A percentile compares a stretch with the other conserved stretches of the same genome.
These are phyloP conservation scores for Irineochytrium annulatum DNA, from an alignment of 192 early-diverging fungal species.

Conservation along the genomic window DNA sequence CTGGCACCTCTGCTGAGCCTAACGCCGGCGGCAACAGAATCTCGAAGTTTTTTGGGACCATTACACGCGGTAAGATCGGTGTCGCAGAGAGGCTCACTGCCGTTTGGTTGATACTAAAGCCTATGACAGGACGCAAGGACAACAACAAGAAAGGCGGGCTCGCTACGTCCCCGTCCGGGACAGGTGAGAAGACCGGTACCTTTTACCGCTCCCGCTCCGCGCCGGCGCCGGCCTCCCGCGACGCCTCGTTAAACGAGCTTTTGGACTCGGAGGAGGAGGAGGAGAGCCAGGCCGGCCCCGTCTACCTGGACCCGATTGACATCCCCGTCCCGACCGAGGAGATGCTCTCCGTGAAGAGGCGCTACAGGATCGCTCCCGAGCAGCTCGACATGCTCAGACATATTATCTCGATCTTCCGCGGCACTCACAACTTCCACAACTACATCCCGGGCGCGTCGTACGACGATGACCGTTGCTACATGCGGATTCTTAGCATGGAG, in stretches of 20 bases:
- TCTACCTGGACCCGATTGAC: constrained; percentile 38
- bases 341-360: constrained; percentile 8
- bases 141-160: neutral
- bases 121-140: neutral
- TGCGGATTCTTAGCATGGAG: constrained; percentile 38
- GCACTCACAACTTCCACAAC: constrained; percentile 41
- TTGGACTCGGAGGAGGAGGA: constrained; percentile 1
- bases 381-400: constrained; percentile 20
- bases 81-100: neutral
- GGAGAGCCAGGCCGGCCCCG: neutral
- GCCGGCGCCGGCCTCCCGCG: neutral
- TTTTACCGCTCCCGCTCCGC: neutral
- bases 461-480: constrained; percentile 30
- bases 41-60: constrained; percentile 22
- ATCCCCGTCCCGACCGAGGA: constrained; percentile 32
- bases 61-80: constrained; percentile 27
- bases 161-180: neutral
- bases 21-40: constrained; percentile 23
- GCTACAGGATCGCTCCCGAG: constrained; percentile 22
- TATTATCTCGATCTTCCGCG: constrained; percentile 27
- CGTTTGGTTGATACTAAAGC: neutral
- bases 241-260: neutral
- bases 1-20: constrained; percentile 3
- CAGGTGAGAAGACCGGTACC: neutral
- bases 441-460: constrained; percentile 27